Base-by-base conservation (phyloP, 2,329 filamentous ascomycete species). In the Aotearoamyces nothofagi region DNA sequence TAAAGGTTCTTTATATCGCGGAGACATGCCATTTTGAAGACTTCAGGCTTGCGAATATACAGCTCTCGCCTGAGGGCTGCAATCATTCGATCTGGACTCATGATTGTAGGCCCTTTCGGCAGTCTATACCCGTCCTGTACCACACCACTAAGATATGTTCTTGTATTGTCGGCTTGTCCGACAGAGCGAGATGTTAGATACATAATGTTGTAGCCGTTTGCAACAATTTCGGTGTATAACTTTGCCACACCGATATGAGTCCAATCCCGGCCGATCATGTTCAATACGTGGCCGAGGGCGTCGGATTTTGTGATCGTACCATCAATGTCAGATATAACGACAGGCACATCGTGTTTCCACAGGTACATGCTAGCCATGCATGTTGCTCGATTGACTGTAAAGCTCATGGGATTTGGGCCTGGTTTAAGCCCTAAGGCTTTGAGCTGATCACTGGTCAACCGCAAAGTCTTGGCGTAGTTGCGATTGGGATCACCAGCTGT, bases 1-100 rank as follows among this genome's bases (percentile, higher is more conserved):
- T 94, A 98, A 1, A 98, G 64, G 33, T 77, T 81, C 48, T 86
- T 75, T 42, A 98, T 96, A 51, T 98, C 90, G 22, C 90, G 75
- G 12, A 98, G 59, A 38, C 90, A 98, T 2, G 90, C 84, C 92
- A 98, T 98, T 56, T 98, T 98, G 69, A 98, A 98, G 5, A 98
- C 83, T 49, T 98, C 86, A 0, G 90, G 92, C 52, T 98, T 96
- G 30, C 90, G 73, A 15, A 98, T 64, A 50, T 98, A 98, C 5
- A 98, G 72, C 51, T 98, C 90, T 26, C 90, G 74, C 33, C 90
- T 69, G 16, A 98, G 56, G 1, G 90, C 92, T 5, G 92, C 86
- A 57, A 96, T 92, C 1, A 86, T 96, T 31, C 90, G 69, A 53
- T 98, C 90, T 0, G 90, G 92, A 19, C 81, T 92, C 54, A 94